Conservation (phyloP, 495 filamentous ascomycete species). For the Hypoxylon cercidicola region DNA sequence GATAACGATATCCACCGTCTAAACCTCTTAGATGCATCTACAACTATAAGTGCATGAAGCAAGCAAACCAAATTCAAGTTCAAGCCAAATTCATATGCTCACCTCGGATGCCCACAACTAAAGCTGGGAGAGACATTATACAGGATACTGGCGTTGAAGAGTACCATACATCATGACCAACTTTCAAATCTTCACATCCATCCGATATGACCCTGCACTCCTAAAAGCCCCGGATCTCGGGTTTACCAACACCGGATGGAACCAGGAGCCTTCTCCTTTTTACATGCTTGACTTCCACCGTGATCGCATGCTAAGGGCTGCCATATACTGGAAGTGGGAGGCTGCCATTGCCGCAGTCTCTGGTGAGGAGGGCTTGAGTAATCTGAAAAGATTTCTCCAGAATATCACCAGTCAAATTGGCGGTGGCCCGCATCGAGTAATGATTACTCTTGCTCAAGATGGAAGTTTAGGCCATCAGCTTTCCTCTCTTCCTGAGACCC, state of each 20-base stretch:
- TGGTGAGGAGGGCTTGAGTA: slow-evolving; percentile 55
- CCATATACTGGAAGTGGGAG: slow-evolving; percentile 72
- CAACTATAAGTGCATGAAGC: too few species aligned
- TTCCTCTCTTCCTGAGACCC: slow-evolving; percentile 58
- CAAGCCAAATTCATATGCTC: too few species aligned
- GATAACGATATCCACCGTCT: too few species aligned
- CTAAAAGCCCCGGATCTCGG: slow-evolving; percentile 47
- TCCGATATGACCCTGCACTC: slow-evolving; percentile 79
- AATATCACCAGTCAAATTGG: slow-evolving; percentile 30
- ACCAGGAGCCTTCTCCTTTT: slow-evolving; percentile 68
- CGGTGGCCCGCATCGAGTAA: slow-evolving; percentile 56
- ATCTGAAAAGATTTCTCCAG: slow-evolving; percentile 41
- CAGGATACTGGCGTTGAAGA: neutral
- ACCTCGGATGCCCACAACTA: neutral
- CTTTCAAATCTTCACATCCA: slow-evolving; percentile 76
- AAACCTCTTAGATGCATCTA: too few species aligned
- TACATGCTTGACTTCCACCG: slow-evolving; percentile 87
- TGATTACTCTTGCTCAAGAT: slow-evolving; percentile 60
- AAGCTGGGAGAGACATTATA: neutral
- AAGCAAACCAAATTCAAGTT: too few species aligned
- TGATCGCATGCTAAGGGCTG: slow-evolving; percentile 80
- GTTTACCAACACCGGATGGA: slow-evolving; percentile 53
- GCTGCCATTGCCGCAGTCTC: slow-evolving; percentile 53
- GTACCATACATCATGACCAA: slow-evolving; percentile 27
- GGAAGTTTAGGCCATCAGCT: slow-evolving; percentile 63